These are phyloP conservation scores for Annulohypoxylon bovei DNA, from an alignment of 495 filamentous ascomycete genomes.

Conservation along the genomic window DNA sequence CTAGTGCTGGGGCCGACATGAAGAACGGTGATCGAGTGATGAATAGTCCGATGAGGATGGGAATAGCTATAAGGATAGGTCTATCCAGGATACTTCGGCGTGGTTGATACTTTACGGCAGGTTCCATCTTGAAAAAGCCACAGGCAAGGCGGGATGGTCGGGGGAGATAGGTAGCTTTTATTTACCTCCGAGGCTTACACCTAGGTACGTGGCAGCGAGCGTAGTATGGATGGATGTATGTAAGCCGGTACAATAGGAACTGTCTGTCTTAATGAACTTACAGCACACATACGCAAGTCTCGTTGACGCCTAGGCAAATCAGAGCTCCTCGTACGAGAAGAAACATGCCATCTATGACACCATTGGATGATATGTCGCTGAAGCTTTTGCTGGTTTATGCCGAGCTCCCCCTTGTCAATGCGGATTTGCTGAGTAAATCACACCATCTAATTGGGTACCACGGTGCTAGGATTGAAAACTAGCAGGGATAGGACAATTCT, in stretches of 20 bases:
- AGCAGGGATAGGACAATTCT: slow-evolving; percentile 17
- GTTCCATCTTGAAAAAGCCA: slow-evolving; percentile 26
- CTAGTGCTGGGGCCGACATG: slow-evolving; percentile 49
- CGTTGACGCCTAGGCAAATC: slow-evolving; percentile 15
- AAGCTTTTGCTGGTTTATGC: slow-evolving; percentile 3
- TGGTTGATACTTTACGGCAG: slow-evolving; percentile 12
- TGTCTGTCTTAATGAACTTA: background rate
- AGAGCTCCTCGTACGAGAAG: slow-evolving; percentile 27
- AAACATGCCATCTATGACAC: slow-evolving; percentile 37
- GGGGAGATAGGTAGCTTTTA: slow-evolving; percentile 7
- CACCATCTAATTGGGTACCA: slow-evolving; percentile 29
- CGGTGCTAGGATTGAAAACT: slow-evolving; percentile 5
- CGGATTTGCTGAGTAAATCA: slow-evolving; percentile 41
- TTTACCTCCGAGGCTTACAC: background rate
- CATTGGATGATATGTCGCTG: slow-evolving; percentile 9
- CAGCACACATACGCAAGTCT: slow-evolving; percentile 1
- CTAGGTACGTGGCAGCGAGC: background rate
- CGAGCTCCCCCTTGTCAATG: slow-evolving; percentile 18
- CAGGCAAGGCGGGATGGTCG: background rate
- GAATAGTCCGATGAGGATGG: slow-evolving; percentile 51
- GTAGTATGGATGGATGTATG: background rate
- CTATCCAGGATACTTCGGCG: slow-evolving; percentile 40
- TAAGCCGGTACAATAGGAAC: background rate
- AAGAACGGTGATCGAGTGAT: slow-evolving; percentile 54
- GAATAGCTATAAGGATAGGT: slow-evolving; percentile 47